Evolutionary conservation across 495 filamentous ascomycete genomes (phyloP), one percentile per base, ranked within the genome.

Genomic region (Penicillium waksmanii): DNA sequence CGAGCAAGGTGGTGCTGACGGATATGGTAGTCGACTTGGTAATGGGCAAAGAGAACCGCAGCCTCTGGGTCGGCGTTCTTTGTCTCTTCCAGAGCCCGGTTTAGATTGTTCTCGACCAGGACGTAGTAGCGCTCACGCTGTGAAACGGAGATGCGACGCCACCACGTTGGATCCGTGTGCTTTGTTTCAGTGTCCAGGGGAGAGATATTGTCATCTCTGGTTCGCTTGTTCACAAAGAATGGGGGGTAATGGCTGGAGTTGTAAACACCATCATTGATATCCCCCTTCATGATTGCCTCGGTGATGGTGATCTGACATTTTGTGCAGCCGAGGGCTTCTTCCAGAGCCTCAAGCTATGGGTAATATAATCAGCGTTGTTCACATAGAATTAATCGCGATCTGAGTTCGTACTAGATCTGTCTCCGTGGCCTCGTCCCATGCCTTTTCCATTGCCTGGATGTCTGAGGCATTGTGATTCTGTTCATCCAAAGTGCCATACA

Each of bases 21-120:
- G 25, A 76, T 68, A 50, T 79, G 76, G 34, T 64, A 74, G 42
- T 76, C 74, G 1, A 70, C 61, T 23, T 66, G 59, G 38, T 76
- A 76, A 25, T 64, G 70, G 7, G 74, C 74, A 51, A 72, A 69
- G 3, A 62, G 52, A 0, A 63, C 49, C 13, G 61, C 61, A 0
- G 54, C 23, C 10, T 66, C 48, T 0, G 58, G 46, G 33, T 67
- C 51, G 7, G 55, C 31, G 13, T 38, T 23, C 21, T 51, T 40
- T 4, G 43, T 34, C 12, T 61, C 49, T 3, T 51, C n/a, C 0
- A 66, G 53, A 11, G 35, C 17, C 18, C 44, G 27, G 18, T 62
- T 51, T 7, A 65, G 51, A 3, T 57, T 44, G 21, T 53, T 34
- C n/a, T 61, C 61, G 15, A 69, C 61, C 0, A 43, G 34, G 7